Evolutionary conservation across 352 stramenopile species (phyloP).

Genomic region (Phytophthora tentaculata): DNA sequence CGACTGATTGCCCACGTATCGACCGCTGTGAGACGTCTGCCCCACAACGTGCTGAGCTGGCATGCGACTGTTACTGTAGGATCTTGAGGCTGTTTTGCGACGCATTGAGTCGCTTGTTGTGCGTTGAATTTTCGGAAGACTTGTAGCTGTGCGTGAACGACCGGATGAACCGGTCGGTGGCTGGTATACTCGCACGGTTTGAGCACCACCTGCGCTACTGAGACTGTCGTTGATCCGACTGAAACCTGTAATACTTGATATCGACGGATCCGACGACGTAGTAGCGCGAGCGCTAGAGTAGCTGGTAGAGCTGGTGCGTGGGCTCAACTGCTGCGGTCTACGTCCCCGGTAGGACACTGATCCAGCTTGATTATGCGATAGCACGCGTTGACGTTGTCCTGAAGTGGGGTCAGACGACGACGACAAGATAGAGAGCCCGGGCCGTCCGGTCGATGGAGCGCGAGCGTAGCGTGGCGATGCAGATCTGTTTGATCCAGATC

Average conservation of each 20-base stretch:
- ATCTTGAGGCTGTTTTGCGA: constrained; percentile 14
- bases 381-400: constrained; percentile 16
- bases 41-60: neutral
- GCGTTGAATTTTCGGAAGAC: constrained; percentile 11
- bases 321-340: constrained; percentile 19
- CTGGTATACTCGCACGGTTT: constrained; percentile 20
- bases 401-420: constrained; percentile 28
- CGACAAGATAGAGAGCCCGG: constrained; percentile 33
- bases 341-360: constrained; percentile 15
- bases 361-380: constrained; percentile 25
- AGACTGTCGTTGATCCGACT: constrained; percentile 16
- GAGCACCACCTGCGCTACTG: constrained; percentile 7
- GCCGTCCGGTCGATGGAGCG: constrained; percentile 18
- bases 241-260: constrained; percentile 24
- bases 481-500: constrained; percentile 33
- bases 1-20: constrained; percentile 28
- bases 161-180: constrained; percentile 10
- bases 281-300: constrained; percentile 30
- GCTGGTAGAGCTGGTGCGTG: constrained; percentile 33
- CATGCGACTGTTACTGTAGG: constrained; percentile 12
- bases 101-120: constrained; percentile 21
- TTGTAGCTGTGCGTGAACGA: constrained; percentile 16
- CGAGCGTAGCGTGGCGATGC: constrained; percentile 25
- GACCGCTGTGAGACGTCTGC: constrained; percentile 9
- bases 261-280: constrained; percentile 28